These are phyloP conservation scores for Lentinula boryana DNA, from an alignment of 768 basidiomycete genomes.

Conservation along the genomic window DNA sequence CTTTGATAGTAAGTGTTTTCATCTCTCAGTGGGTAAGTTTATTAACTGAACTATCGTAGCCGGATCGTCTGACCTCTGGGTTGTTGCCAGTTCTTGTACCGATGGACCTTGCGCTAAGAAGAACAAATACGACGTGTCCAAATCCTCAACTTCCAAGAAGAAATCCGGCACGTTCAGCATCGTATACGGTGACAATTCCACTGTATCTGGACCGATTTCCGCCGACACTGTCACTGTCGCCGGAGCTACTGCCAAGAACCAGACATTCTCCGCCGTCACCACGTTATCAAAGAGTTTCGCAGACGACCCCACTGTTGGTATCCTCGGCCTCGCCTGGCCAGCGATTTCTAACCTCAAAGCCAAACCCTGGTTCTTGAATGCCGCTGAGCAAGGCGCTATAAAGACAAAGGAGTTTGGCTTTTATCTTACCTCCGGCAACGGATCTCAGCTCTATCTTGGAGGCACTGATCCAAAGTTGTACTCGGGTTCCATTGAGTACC, in stretches of 20 bases:
- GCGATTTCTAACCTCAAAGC: conserved; percentile 23
- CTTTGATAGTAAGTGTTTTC: conserved; percentile 28
- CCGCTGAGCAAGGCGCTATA: conserved; percentile 25
- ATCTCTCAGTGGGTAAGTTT: background rate
- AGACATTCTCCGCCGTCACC: conserved; percentile 29
- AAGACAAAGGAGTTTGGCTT: conserved; percentile 35
- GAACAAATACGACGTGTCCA: conserved; percentile 19
- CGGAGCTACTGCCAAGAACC: conserved; percentile 19
- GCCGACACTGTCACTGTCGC: conserved; percentile 35
- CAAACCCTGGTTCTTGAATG: conserved; percentile 34
- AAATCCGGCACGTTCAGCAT: conserved; percentile 26
- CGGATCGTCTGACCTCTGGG: conserved; percentile 15
- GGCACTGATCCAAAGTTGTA: conserved; percentile 39
- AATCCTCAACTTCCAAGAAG: conserved; percentile 23
- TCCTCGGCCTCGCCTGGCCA: conserved; percentile 32
- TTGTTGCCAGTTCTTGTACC: conserved; percentile 23
- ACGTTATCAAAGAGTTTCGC: conserved; percentile 22
- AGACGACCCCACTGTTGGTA: conserved; percentile 6
- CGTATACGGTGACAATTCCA: conserved; percentile 37
- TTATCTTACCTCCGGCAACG: conserved; percentile 31
- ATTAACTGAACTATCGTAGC: background rate
- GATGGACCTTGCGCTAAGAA: conserved; percentile 22
- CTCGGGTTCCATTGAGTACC: conserved; percentile 32
- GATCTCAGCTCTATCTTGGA: conserved; percentile 46
- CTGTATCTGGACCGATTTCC: conserved; percentile 31